These are phyloP conservation scores for Epichloe uncinata DNA, from an alignment of 2,329 filamentous ascomycete genomes.

Conservation along the genomic window DNA sequence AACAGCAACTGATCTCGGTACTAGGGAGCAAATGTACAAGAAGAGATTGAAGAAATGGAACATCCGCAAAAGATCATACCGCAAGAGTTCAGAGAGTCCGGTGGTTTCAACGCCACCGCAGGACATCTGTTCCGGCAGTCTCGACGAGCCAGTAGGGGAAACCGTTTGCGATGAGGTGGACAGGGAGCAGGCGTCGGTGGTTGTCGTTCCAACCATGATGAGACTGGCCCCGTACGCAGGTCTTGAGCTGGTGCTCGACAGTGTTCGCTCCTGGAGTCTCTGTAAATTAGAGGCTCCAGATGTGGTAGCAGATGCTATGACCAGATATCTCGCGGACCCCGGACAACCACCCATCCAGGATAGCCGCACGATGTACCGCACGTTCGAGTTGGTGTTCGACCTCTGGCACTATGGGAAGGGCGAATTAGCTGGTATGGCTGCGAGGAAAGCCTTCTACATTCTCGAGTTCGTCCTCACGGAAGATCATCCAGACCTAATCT, in stretches of 20 bases:
- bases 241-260: slow-evolving; percentile 21
- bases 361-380: slow-evolving; percentile 27
- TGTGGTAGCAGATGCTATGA: slow-evolving; percentile 21
- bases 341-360: slow-evolving; percentile 23
- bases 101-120: slow-evolving; percentile 3
- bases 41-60: slow-evolving; percentile 27
- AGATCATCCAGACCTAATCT: slow-evolving; percentile 24
- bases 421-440: slow-evolving; percentile 23
- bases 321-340: slow-evolving; percentile 21
- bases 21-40: slow-evolving; percentile 27
- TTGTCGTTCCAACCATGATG: slow-evolving; percentile 11
- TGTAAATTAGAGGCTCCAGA: slow-evolving; percentile 19
- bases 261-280: slow-evolving; percentile 21
- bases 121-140: neutral
- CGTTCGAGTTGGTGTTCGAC: slow-evolving; percentile 25
- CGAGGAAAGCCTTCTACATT: slow-evolving; percentile 21
- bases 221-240: slow-evolving; percentile 15
- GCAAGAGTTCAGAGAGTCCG: slow-evolving; percentile 10
- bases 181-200: slow-evolving; percentile 6
- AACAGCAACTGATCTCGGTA: neutral
- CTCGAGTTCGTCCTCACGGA: slow-evolving; percentile 24
- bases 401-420: slow-evolving; percentile 23
- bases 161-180: neutral
- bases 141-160: slow-evolving; percentile 2
- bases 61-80: slow-evolving; percentile 22